Conservation (phyloP, 345 rosid species). For the Alliaria petiolata region DNA sequence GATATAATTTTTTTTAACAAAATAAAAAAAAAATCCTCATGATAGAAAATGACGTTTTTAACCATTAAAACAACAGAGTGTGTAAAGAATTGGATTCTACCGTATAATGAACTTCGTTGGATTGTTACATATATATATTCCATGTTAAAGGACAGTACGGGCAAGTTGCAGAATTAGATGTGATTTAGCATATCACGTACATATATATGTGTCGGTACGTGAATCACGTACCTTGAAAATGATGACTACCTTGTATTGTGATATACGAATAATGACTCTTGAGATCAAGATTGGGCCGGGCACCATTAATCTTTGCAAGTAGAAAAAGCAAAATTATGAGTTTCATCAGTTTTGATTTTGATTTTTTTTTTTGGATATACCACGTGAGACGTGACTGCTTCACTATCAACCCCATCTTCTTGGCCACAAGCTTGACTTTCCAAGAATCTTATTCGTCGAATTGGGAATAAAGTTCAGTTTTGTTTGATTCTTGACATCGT, state of each 20-base stretch:
- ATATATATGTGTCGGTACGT: slow-evolving; percentile 15
- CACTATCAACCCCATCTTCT: neutral
- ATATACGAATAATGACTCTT: slow-evolving; percentile 15
- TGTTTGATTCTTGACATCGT: slow-evolving; percentile 17
- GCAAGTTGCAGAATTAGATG: slow-evolving; percentile 11
- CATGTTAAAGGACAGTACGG: slow-evolving; percentile 26
- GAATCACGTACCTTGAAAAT: slow-evolving; percentile 1
- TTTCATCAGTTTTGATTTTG: neutral
- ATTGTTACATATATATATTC: no score
- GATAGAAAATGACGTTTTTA: neutral
- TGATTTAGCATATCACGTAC: slow-evolving; percentile 10
- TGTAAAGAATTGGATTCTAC: slow-evolving; percentile 20
- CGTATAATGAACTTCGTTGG: no score
- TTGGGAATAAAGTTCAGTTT: slow-evolving; percentile 16
- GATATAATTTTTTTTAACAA: no score
- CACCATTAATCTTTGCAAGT: neutral
- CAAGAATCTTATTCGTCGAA: neutral
- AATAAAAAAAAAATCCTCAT: no score
- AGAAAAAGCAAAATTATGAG: neutral
- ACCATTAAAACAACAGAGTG: neutral
- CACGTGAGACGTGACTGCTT: neutral
- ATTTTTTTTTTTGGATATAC: neutral
- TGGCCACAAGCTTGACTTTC: slow-evolving; percentile 8
- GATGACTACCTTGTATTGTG: slow-evolving; percentile 13
- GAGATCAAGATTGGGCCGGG: slow-evolving; percentile 5